These are phyloP conservation scores for Hyaloscypha bicolor DNA, from an alignment of 495 filamentous ascomycete species.

Conservation along the genomic window DNA sequence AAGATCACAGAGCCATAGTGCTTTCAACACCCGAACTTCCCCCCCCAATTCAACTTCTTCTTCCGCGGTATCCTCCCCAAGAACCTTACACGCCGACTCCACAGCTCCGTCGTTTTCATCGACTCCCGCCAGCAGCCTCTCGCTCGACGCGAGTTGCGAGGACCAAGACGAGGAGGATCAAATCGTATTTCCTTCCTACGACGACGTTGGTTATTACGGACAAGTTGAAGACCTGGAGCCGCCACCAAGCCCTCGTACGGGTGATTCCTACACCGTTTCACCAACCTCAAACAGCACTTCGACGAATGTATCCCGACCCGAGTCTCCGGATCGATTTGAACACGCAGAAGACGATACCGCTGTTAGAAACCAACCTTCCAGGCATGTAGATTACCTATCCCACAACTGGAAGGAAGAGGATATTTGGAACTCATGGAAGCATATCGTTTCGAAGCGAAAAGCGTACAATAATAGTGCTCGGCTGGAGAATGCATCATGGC, in stretches of 20 bases:
- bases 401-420: constrained; percentile 97
- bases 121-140: constrained; percentile 65
- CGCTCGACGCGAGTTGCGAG: constrained; percentile 56
- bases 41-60: constrained; percentile 26
- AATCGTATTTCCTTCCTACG: constrained; percentile 61
- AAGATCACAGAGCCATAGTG: constrained; percentile 25
- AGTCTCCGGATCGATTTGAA: constrained; percentile 44
- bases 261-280: constrained; percentile 48
- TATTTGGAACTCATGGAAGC: constrained; percentile 96
- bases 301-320: constrained; percentile 48
- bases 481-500: constrained; percentile 96
- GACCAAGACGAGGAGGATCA: constrained; percentile 52
- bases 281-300: constrained; percentile 47
- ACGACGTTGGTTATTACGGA: constrained; percentile 49
- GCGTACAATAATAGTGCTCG: constrained; percentile 79
- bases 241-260: constrained; percentile 44
- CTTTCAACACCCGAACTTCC: constrained; percentile 22
- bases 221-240: constrained; percentile 50
- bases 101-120: constrained; percentile 30
- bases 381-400: constrained; percentile 95
- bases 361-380: constrained; percentile 73
- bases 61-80: constrained; percentile 26
- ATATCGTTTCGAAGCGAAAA: constrained; percentile 76
- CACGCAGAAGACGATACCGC: constrained; percentile 82
- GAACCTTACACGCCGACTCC: constrained; percentile 30